Percentiles rank a stretch among this genome's conserved stretches.
phyloP scores from a whole-genome alignment of 768 basidiomycete species.

The Mycena filopes region DNA sequence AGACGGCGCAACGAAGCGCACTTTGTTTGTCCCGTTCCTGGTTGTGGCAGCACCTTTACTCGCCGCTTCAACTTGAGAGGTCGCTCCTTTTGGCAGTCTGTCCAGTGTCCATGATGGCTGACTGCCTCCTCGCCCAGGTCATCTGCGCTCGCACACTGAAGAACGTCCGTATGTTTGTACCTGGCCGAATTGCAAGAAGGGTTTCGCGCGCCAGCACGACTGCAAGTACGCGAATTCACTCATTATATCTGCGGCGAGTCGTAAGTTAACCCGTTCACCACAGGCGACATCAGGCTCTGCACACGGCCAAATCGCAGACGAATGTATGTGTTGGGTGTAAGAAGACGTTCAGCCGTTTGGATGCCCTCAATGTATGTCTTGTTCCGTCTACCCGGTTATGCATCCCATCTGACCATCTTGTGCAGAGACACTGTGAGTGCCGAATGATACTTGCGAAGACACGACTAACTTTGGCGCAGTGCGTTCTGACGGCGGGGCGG shows the following conservation, averaged over 20 bases:
- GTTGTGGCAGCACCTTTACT: conserved; percentile 98
- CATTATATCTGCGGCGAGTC: no score
- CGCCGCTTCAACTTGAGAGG: conserved; percentile 90
- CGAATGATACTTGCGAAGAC: conserved; percentile 37
- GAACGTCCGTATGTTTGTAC: conserved; percentile 94
- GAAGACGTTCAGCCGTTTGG: conserved; percentile 93
- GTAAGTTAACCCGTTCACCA: no score
- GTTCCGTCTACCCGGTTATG: conserved; percentile 7
- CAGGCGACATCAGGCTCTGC: conserved; percentile 91
- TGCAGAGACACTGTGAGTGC: conserved; percentile 80
- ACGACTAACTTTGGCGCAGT: conserved; percentile 55
- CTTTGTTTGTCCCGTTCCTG: conserved; percentile 93
- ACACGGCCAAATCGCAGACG: conserved; percentile 82
- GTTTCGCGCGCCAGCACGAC: conserved; percentile 95
- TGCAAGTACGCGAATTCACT: conserved; percentile 76
- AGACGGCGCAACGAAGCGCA: conserved; percentile 90
- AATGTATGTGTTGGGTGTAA: conserved; percentile 93
- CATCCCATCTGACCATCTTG: conserved; percentile 32
- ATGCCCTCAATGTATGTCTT: conserved; percentile 90
- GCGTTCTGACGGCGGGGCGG: conserved; percentile 86
- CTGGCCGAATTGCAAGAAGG: conserved; percentile 94
- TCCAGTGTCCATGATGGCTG: conserved; percentile 8
- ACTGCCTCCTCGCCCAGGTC: conserved; percentile 61
- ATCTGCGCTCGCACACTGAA: conserved; percentile 94
- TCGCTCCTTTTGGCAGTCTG: conserved; percentile 42